Percentiles rank a stretch among this genome's conserved stretches.
Evolutionary conservation across 768 basidiomycete species (phyloP).

Genomic region (Arthromyces matolae): DNA sequence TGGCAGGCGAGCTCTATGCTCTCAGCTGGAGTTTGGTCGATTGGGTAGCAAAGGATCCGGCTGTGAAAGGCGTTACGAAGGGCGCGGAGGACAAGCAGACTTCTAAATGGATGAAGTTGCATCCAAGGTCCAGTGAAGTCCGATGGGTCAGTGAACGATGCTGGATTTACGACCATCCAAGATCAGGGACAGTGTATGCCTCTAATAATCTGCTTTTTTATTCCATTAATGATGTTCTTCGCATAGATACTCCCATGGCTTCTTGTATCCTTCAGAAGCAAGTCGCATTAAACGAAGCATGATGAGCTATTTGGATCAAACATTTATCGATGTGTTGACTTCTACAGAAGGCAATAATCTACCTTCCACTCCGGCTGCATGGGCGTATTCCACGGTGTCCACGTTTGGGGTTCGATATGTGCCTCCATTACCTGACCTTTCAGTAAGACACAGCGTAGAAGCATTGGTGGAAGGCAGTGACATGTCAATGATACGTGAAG

Average conservation of each 20-base stretch:
- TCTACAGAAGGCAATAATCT: slow-evolving; percentile 27
- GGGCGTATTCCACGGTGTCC: slow-evolving; percentile 64
- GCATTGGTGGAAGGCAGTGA: slow-evolving; percentile 90
- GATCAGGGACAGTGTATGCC: slow-evolving; percentile 86
- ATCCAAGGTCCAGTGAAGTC: slow-evolving; percentile 74
- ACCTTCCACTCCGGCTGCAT: slow-evolving; percentile 40
- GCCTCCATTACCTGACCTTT: slow-evolving; percentile 64
- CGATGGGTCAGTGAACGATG: slow-evolving; percentile 92
- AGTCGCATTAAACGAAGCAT: slow-evolving; percentile 60
- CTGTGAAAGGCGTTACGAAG: slow-evolving; percentile 58
- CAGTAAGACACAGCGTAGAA: slow-evolving; percentile 72
- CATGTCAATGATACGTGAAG: slow-evolving; percentile 70
- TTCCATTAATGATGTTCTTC: not conserved
- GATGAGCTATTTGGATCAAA: slow-evolving; percentile 47
- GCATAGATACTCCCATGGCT: slow-evolving; percentile 86
- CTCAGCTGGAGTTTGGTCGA: slow-evolving; percentile 85
- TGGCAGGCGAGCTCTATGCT: slow-evolving; percentile 93
- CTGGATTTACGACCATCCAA: slow-evolving; percentile 98
- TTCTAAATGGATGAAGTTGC: slow-evolving; percentile 86
- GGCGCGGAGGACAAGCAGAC: slow-evolving; percentile 95
- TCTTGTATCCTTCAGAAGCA: slow-evolving; percentile 88
- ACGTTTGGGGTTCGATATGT: slow-evolving; percentile 77
- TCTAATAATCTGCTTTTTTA: slow-evolving; percentile 3
- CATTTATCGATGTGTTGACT: slow-evolving; percentile 31
- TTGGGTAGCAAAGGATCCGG: slow-evolving; percentile 77